Conservation (phyloP, 192 early-diverging fungal species). For the Geranomyces michiganensis region DNA sequence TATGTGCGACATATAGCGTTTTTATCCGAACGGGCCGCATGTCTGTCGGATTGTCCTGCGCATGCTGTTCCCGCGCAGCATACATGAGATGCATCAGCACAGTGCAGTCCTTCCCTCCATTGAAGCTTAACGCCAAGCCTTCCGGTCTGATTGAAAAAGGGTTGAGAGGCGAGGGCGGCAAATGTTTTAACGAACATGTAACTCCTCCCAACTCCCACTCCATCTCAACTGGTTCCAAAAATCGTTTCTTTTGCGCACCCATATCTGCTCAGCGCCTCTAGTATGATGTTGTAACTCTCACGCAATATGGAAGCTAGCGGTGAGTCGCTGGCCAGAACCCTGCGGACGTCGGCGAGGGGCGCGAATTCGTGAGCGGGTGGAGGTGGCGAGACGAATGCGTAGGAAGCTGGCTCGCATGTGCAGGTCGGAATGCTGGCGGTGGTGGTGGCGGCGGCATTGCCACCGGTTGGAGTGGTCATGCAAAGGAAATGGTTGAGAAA, state of each 20-base stretch:
- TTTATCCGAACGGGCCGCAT: slow-evolving; percentile 28
- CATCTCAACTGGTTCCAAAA: no score
- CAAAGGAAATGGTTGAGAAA: no score
- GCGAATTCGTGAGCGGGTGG: not conserved
- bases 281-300: slow-evolving; percentile 22
- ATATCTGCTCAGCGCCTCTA: slow-evolving; percentile 46
- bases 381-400: slow-evolving; percentile 2
- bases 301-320: not conserved
- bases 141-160: slow-evolving; percentile 51
- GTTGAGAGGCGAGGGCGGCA: not conserved
- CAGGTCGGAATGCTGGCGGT: not conserved
- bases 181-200: not conserved
- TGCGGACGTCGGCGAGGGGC: not conserved
- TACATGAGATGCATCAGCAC: slow-evolving; percentile 81
- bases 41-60: not conserved
- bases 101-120: slow-evolving; percentile 98
- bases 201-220: not conserved
- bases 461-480: no score
- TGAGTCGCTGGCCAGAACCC: not conserved
- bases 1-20: slow-evolving; percentile 78
- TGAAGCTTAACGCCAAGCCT: slow-evolving; percentile 80
- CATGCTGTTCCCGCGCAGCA: slow-evolving; percentile 60
- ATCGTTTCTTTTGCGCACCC: slow-evolving; percentile 53
- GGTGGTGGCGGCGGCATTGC: not conserved
- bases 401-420: no score